Percentiles rank a stretch among this genome's conserved stretches.
phyloP scores from a whole-genome alignment of 306 rosid genomes.

The Acacia melanoxylon region DNA sequence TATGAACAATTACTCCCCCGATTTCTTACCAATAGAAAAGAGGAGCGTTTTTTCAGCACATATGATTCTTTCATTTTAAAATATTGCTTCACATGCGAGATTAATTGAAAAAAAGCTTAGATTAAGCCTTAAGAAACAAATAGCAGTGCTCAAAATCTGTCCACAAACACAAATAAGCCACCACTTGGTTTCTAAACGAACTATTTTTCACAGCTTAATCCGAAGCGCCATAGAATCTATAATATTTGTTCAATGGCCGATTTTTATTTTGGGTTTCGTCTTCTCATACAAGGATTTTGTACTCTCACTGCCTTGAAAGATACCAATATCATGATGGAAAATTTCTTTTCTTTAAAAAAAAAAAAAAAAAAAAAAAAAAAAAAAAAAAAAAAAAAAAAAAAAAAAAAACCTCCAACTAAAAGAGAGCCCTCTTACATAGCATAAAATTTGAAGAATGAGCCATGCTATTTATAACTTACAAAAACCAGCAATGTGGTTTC shows the following conservation, averaged over 20 bases:
- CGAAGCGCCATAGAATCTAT: neutral
- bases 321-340: neutral
- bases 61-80: neutral
- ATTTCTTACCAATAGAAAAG: too few relatives aligned
- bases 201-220: neutral
- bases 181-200: too few relatives aligned
- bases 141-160: neutral
- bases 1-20: neutral
- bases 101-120: neutral
- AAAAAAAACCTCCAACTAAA: conserved; percentile 11
- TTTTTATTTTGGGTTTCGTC: neutral
- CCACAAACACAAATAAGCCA: neutral
- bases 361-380: too few relatives aligned
- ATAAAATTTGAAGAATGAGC: neutral
- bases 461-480: neutral
- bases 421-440: neutral
- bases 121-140: neutral
- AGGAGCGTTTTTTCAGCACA: neutral
- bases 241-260: neutral
- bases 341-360: too few relatives aligned
- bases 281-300: conserved; percentile 8
- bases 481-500: neutral
- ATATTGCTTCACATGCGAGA: neutral
- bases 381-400: too few relatives aligned
- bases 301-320: conserved; percentile 23